These are phyloP conservation scores for Aspergillus brasiliensis DNA, from an alignment of 2,329 filamentous ascomycete species.

Conservation along the genomic window DNA sequence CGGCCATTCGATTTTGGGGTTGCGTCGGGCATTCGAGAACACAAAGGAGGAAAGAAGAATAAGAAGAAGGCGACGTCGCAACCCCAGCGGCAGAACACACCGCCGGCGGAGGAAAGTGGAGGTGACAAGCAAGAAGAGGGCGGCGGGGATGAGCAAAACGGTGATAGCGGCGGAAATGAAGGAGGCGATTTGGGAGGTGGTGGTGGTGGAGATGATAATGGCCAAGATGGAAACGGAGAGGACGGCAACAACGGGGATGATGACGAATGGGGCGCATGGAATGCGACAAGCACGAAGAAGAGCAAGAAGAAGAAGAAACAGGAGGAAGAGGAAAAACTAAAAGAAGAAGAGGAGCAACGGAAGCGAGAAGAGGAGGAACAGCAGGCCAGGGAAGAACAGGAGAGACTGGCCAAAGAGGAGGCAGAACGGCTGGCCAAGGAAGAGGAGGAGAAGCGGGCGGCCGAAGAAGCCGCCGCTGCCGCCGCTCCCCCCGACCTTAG, in stretches of 20 bases:
- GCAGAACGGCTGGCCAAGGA: conserved; percentile 30
- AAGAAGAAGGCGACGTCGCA: conserved; percentile 25
- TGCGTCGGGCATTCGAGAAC: conserved; percentile 33
- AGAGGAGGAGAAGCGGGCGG: conserved; percentile 30
- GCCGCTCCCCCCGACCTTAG: conserved; percentile 39
- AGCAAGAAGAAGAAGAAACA: conserved; percentile 40
- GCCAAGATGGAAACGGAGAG: conserved; percentile 33
- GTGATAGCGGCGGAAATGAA: conserved; percentile 41
- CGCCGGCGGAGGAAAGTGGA: conserved; percentile 24
- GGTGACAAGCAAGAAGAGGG: conserved; percentile 20
- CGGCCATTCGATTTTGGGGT: conserved; percentile 28
- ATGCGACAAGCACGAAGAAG: conserved; percentile 33
- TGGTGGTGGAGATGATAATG: conserved; percentile 37
- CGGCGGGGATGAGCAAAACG: conserved; percentile 15
- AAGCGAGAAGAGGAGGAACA: conserved; percentile 29
- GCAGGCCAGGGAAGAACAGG: conserved; percentile 30
- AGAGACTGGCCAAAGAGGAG: conserved; percentile 35
- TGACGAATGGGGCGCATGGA: conserved; percentile 44
- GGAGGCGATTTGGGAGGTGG: conserved; percentile 41
- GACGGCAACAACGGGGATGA: conserved; percentile 40
- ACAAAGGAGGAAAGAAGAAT: conserved; percentile 37
- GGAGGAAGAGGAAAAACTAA: conserved; percentile 30
- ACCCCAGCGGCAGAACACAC: conserved; percentile 17
- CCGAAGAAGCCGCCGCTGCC: conserved; percentile 30
- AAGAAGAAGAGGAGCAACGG: conserved; percentile 32